Percentiles rank a stretch among this genome's conserved stretches.
phyloP scores from a whole-genome alignment of 2,329 filamentous ascomycete species.

The Penicillium freii region DNA sequence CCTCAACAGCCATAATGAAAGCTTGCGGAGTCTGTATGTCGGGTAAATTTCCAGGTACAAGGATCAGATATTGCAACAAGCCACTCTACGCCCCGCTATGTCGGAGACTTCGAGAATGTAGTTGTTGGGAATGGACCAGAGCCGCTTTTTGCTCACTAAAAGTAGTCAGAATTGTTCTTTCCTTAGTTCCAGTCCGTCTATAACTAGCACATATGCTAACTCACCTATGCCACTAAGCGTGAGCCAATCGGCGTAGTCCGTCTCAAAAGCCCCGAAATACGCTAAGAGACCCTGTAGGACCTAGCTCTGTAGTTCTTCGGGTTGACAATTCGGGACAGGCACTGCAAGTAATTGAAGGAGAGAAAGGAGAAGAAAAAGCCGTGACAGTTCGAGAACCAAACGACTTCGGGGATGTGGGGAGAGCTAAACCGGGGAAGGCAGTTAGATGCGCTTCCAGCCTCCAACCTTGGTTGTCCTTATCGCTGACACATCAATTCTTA shows the following conservation, averaged over 20 bases:
- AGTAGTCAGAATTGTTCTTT: not conserved
- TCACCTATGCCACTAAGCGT: not conserved
- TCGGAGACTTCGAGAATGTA: not conserved
- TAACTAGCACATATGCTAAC: not conserved
- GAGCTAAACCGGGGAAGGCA: slow-evolving; percentile 23
- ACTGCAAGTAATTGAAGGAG: not conserved
- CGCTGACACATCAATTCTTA: slow-evolving; percentile 11
- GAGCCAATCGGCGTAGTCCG: not conserved
- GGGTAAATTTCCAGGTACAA: not conserved
- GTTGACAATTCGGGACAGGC: not conserved
- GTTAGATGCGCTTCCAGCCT: slow-evolving; percentile 17
- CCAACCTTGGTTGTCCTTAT: slow-evolving; percentile 3
- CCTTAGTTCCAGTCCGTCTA: not conserved
- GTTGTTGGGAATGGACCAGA: not conserved
- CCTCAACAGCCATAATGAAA: slow-evolving; percentile 51
- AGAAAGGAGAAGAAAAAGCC: not conserved
- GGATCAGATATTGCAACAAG: slow-evolving; percentile 1
- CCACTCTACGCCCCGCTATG: not conserved
- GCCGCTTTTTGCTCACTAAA: not conserved
- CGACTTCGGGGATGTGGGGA: slow-evolving; percentile 10
- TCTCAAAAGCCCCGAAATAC: not conserved
- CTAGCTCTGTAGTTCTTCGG: not conserved
- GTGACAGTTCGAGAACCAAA: not conserved
- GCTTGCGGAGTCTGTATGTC: not conserved
- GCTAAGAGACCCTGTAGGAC: not conserved